A percentile compares a stretch with the other conserved stretches of the same genome.
These are phyloP conservation scores for Aspergillus avenaceus DNA, from an alignment of 495 filamentous ascomycete species.

Conservation along the genomic window DNA sequence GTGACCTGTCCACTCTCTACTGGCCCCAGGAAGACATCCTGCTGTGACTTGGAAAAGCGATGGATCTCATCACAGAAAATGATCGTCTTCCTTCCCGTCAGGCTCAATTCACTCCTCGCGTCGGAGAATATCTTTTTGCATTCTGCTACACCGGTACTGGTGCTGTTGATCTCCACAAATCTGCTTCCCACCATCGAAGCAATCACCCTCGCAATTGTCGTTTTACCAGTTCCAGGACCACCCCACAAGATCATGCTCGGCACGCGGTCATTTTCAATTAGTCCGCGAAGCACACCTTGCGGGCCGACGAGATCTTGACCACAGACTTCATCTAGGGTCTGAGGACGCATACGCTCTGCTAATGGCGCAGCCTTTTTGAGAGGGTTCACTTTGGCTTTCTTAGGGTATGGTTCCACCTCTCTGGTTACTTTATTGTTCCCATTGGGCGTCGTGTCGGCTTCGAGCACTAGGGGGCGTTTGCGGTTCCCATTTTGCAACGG, in stretches of 20 bases:
- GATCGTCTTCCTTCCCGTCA: slow-evolving; percentile 89
- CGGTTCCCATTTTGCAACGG: slow-evolving; percentile 29
- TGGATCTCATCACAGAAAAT: slow-evolving; percentile 99
- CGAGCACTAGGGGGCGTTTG: slow-evolving; percentile 31
- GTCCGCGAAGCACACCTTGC: slow-evolving; percentile 75
- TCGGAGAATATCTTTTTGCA: slow-evolving; percentile 92
- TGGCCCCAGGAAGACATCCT: slow-evolving; percentile 91
- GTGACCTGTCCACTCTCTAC: slow-evolving; percentile 90
- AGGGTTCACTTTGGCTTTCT: slow-evolving; percentile 57
- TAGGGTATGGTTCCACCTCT: slow-evolving; percentile 37
- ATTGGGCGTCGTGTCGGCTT: slow-evolving; percentile 13
- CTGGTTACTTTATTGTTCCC: slow-evolving; percentile 16
- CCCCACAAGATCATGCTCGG: slow-evolving; percentile 98
- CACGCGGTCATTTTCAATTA: slow-evolving; percentile 82
- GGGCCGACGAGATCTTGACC: slow-evolving; percentile 91
- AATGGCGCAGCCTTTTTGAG: slow-evolving; percentile 73
- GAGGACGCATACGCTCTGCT: slow-evolving; percentile 90
- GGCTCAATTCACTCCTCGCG: slow-evolving; percentile 71
- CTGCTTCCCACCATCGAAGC: slow-evolving; percentile 74
- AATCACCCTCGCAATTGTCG: slow-evolving; percentile 91
- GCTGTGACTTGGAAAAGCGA: slow-evolving; percentile 87
- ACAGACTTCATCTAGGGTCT: slow-evolving; percentile 75
- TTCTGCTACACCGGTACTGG: slow-evolving; percentile 84
- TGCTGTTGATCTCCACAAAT: slow-evolving; percentile 96
- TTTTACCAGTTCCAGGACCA: slow-evolving; percentile 88